These are phyloP conservation scores for Infundibulicybe gibba DNA, from an alignment of 768 basidiomycete species.

Conservation along the genomic window DNA sequence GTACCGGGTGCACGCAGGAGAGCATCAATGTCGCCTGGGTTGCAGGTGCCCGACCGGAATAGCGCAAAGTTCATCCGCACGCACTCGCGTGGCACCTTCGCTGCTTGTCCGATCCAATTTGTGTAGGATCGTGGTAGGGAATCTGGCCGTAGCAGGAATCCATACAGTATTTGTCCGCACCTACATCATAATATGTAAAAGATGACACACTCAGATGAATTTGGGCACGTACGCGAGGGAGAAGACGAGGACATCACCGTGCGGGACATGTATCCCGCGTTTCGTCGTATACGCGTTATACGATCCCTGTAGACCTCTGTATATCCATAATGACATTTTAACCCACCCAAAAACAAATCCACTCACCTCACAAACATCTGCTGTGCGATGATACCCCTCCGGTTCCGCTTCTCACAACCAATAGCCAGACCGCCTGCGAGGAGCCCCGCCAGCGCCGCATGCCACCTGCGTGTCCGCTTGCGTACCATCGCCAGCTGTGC, in stretches of 20 bases:
- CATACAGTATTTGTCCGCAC: slow-evolving; percentile 85
- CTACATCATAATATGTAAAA: slow-evolving; percentile 30
- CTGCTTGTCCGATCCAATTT: slow-evolving; percentile 63
- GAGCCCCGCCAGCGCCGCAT: slow-evolving; percentile 75
- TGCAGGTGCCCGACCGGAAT: slow-evolving; percentile 53
- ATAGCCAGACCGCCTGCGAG: slow-evolving; percentile 72
- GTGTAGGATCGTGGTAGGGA: slow-evolving; percentile 79
- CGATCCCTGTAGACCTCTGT: slow-evolving; percentile 84
- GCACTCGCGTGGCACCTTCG: slow-evolving; percentile 55
- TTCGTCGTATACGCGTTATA: slow-evolving; percentile 77
- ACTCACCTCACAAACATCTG: slow-evolving; percentile 85
- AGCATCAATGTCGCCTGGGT: slow-evolving; percentile 53
- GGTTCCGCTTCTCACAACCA: slow-evolving; percentile 68
- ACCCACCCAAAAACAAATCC: background rate
- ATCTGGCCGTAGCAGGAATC: slow-evolving; percentile 73
- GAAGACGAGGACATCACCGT: slow-evolving; percentile 84
- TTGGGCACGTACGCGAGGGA: slow-evolving; percentile 52
- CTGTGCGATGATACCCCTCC: slow-evolving; percentile 71
- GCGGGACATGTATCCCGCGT: slow-evolving; percentile 66
- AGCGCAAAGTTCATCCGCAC: slow-evolving; percentile 60
- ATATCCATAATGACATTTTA: background rate
- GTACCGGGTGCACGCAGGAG: slow-evolving; percentile 44
- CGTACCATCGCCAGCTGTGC: slow-evolving; percentile 61
- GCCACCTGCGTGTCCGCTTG: slow-evolving; percentile 73
- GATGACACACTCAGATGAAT: background rate